Evolutionary conservation across 768 basidiomycete species (phyloP).

Genomic region (Russula foetens): DNA sequence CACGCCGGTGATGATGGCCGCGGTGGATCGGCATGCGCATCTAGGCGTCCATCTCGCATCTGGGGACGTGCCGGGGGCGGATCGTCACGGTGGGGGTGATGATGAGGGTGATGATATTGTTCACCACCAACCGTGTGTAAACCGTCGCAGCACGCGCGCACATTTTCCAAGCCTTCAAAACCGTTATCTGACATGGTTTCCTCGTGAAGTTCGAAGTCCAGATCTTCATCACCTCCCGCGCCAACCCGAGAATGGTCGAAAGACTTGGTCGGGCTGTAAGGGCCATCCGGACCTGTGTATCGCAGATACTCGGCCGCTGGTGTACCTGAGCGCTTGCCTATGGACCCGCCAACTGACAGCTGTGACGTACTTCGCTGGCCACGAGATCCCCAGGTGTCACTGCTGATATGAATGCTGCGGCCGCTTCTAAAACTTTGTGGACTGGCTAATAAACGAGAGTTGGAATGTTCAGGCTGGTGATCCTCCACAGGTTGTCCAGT

Average conservation of each 20-base stretch:
- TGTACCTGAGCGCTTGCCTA: constrained; percentile 83
- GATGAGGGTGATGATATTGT: constrained; percentile 46
- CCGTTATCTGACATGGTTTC: constrained; percentile 65
- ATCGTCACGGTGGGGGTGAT: constrained; percentile 30
- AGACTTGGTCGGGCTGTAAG: constrained; percentile 66
- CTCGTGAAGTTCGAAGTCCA: constrained; percentile 80
- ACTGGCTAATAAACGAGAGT: constrained; percentile 41
- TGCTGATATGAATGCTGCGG: constrained; percentile 46
- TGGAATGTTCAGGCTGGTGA: constrained; percentile 39
- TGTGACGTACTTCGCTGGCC: constrained; percentile 76
- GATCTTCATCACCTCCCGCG: constrained; percentile 46
- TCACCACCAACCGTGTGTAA: constrained; percentile 73
- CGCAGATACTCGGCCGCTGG: constrained; percentile 88
- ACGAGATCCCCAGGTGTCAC: constrained; percentile 61
- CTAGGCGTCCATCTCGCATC: constrained; percentile 43
- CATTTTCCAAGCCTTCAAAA: constrained; percentile 92
- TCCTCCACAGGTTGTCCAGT: constrained; percentile 32
- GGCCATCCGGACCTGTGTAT: constrained; percentile 67
- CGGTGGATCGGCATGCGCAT: constrained; percentile 39
- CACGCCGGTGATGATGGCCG: constrained; percentile 76
- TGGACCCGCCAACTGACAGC: constrained; percentile 61
- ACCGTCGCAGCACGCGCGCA: constrained; percentile 86
- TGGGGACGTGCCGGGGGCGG: constrained; percentile 28
- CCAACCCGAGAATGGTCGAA: constrained; percentile 29
- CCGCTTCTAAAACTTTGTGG: constrained; percentile 70